Conservation (phyloP, 2,329 filamentous ascomycete genomes). For the Fusarium tricinctum region DNA sequence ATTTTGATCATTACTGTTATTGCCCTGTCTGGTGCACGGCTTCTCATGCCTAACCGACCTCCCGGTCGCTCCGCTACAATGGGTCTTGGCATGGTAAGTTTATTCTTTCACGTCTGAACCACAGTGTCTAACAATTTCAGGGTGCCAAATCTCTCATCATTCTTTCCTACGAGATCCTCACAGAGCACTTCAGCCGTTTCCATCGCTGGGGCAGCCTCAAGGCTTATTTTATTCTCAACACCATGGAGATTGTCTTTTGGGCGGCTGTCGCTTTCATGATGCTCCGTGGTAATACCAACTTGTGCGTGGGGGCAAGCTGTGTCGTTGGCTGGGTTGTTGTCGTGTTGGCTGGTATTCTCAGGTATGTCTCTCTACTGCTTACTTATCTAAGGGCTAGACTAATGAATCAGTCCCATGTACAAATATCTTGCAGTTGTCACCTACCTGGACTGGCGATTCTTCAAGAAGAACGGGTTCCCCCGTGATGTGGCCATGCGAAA, state of each 20-base stretch:
- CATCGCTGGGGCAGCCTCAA: slow-evolving; percentile 14
- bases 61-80: slow-evolving; percentile 37
- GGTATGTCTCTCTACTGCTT: neutral
- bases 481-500: neutral
- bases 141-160: slow-evolving; percentile 12
- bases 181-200: neutral
- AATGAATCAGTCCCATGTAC: neutral
- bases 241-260: slow-evolving; percentile 13
- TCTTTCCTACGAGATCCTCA: slow-evolving; percentile 10
- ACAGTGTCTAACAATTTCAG: neutral
- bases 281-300: neutral
- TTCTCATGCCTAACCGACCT: slow-evolving; percentile 27
- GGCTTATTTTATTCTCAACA: slow-evolving; percentile 11
- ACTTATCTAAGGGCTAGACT: too few relatives aligned
- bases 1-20: slow-evolving; percentile 22
- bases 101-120: neutral
- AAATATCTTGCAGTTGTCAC: slow-evolving; percentile 10
- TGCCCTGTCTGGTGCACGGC: slow-evolving; percentile 30
- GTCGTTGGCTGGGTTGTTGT: slow-evolving; percentile 7
- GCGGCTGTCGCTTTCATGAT: slow-evolving; percentile 10
- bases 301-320: slow-evolving; percentile 9
- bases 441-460: slow-evolving; percentile 19
- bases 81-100: slow-evolving; percentile 38
- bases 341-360: slow-evolving; percentile 1
- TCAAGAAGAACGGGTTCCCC: slow-evolving; percentile 12